Conservation (phyloP, 345 rosid genomes). For the Laguncularia racemosa region DNA sequence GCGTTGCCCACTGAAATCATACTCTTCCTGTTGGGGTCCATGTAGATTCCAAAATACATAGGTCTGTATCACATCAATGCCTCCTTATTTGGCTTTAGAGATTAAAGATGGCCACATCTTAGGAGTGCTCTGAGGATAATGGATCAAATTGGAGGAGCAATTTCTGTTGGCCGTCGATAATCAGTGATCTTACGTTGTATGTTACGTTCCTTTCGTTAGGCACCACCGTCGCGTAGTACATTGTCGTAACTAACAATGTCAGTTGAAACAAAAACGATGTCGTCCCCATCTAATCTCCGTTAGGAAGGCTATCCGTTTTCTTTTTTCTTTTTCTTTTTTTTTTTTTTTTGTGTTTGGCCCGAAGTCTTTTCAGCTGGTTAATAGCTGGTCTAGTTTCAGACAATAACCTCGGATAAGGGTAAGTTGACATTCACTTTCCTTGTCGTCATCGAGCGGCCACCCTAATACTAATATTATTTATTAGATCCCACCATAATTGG, state of each 20-base stretch:
- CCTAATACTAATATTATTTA: too few relatives aligned
- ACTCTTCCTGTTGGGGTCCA: conserved; percentile 54
- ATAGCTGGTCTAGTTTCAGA: too few relatives aligned
- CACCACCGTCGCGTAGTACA: background rate
- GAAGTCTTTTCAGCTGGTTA: too few relatives aligned
- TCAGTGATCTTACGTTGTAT: conserved; percentile 30
- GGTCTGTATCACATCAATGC: conserved; percentile 53
- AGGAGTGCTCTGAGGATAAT: conserved; percentile 40
- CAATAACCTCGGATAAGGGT: too few relatives aligned
- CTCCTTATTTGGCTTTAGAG: conserved; percentile 52
- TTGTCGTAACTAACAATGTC: background rate
- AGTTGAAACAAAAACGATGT: background rate
- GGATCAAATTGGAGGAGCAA: conserved; percentile 35
- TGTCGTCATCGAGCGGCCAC: too few relatives aligned
- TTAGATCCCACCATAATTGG: too few relatives aligned
- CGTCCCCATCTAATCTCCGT: background rate
- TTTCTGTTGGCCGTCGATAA: conserved; percentile 22
- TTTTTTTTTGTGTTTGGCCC: too few relatives aligned
- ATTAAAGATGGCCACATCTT: conserved; percentile 66
- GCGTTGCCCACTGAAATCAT: conserved; percentile 62
- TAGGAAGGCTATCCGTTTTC: too few relatives aligned
- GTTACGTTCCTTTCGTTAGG: conserved; percentile 10
- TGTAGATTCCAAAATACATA: conserved; percentile 61
- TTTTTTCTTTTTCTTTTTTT: too few relatives aligned
- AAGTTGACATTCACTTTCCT: too few relatives aligned